Conservation (phyloP, 2,329 filamentous ascomycete genomes). For the Colletotrichum eremochloae region DNA sequence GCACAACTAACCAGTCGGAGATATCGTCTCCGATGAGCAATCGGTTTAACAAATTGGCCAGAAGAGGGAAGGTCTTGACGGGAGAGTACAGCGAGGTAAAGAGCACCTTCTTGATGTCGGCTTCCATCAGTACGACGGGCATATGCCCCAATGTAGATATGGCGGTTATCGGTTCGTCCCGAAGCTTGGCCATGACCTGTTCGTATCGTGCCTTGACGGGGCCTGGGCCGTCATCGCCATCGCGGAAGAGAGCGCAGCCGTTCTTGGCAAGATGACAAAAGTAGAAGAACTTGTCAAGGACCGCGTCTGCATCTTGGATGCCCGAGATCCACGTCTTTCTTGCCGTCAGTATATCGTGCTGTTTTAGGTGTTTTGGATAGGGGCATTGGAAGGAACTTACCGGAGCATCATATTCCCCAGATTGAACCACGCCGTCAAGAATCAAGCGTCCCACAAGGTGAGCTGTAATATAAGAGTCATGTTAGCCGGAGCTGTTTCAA, state of each 20-base stretch:
- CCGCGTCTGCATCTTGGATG: conserved; percentile 60
- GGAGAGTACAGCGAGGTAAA: conserved; percentile 54
- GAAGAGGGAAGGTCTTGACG: conserved; percentile 46
- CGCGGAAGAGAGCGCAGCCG: conserved; percentile 55
- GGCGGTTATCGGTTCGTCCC: conserved; percentile 51
- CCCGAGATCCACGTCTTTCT: conserved; percentile 51
- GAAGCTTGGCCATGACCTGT: conserved; percentile 50
- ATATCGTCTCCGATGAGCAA: conserved; percentile 46
- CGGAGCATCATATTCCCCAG: conserved; percentile 52
- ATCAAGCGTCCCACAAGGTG: conserved; percentile 50
- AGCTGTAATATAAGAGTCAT: conserved; percentile 7
- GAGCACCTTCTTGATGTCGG: conserved; percentile 53
- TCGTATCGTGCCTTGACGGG: conserved; percentile 50
- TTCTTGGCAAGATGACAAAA: conserved; percentile 60
- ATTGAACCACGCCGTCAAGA: conserved; percentile 49
- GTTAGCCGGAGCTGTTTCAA: conserved; percentile 8
- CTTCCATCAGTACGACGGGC: conserved; percentile 54
- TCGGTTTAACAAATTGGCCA: conserved; percentile 52
- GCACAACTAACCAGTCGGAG: conserved; percentile 12
- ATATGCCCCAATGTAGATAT: conserved; percentile 48
- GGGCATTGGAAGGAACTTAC: conserved; percentile 23
- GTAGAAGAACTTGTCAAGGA: conserved; percentile 60
- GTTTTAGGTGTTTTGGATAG: not conserved
- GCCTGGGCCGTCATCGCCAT: conserved; percentile 47
- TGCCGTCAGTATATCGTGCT: not conserved